phyloP scores from a whole-genome alignment of 2,329 filamentous ascomycete species.

The Colletotrichum aenigma region DNA sequence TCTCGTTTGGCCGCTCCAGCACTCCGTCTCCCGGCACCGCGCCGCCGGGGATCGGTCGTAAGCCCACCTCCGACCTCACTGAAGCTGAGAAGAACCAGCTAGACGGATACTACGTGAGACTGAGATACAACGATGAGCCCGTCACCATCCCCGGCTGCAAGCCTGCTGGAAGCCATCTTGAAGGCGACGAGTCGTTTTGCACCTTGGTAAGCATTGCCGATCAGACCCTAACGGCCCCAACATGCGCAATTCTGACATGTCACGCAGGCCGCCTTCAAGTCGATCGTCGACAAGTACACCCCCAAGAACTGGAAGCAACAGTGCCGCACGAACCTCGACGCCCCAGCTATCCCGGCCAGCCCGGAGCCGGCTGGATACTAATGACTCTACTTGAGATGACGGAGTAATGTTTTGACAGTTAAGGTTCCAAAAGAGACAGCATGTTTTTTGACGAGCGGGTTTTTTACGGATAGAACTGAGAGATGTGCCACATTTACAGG shows the following conservation, averaged over 20 bases:
- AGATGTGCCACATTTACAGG: background rate
- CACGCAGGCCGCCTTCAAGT: conserved; percentile 81
- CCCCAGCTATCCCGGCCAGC: conserved; percentile 49
- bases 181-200: conserved; percentile 88
- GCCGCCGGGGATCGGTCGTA: conserved; percentile 62
- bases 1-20: conserved; percentile 25
- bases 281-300: conserved; percentile 88
- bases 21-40: conserved; percentile 30
- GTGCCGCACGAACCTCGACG: conserved; percentile 50
- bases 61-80: conserved; percentile 59
- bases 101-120: conserved; percentile 82
- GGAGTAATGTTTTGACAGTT: background rate
- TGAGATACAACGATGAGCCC: conserved; percentile 88
- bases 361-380: conserved; percentile 59
- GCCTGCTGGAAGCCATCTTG: conserved; percentile 77
- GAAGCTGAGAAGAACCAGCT: conserved; percentile 58
- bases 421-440: background rate
- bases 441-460: background rate
- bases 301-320: conserved; percentile 75
- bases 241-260: background rate
- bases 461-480: background rate
- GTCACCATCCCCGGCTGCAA: conserved; percentile 85
- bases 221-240: background rate
- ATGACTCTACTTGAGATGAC: background rate
- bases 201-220: conserved; percentile 67